phyloP scores from a whole-genome alignment of 2,329 filamentous ascomycete genomes.

The Colletotrichum zoysiae region DNA sequence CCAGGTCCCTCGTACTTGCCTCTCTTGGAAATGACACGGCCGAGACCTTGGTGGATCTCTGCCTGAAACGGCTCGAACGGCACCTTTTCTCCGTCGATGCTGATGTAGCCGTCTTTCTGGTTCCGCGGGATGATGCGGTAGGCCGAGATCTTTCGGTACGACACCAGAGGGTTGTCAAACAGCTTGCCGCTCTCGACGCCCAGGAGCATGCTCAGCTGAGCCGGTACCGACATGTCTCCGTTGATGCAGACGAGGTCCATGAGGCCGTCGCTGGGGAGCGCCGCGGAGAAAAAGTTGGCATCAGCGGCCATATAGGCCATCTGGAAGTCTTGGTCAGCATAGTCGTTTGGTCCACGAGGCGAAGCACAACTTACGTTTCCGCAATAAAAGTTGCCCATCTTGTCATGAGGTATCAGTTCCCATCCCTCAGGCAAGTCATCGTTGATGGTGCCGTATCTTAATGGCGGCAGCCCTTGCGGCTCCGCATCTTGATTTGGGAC shows the following conservation, averaged over 20 bases:
- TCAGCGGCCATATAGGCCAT: conserved; percentile 93
- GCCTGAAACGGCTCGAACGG: conserved; percentile 92
- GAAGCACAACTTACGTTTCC: conserved; percentile 75
- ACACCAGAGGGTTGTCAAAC: conserved; percentile 83
- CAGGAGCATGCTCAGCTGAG: conserved; percentile 77
- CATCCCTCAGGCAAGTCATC: conserved; percentile 84
- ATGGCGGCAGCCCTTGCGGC: conserved; percentile 72
- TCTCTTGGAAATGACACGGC: conserved; percentile 84
- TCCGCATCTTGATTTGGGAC: conserved; percentile 41
- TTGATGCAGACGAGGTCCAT: conserved; percentile 88
- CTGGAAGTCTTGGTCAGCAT: conserved; percentile 52
- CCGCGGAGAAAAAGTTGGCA: conserved; percentile 87
- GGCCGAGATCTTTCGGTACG: conserved; percentile 87
- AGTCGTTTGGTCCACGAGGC: background rate
- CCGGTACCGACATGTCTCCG: conserved; percentile 77
- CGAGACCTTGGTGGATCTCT: conserved; percentile 86
- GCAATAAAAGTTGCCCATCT: conserved; percentile 91
- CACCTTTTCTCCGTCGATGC: conserved; percentile 90
- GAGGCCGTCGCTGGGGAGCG: conserved; percentile 84
- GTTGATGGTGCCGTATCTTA: conserved; percentile 84
- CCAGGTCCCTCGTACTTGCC: conserved; percentile 78
- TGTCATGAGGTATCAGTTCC: conserved; percentile 79
- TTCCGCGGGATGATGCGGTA: conserved; percentile 86
- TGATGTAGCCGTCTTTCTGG: conserved; percentile 84
- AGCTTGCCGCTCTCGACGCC: conserved; percentile 80